Conservation (phyloP, 192 early-diverging fungal genomes). For the Lunasporangiospora selenospora region DNA sequence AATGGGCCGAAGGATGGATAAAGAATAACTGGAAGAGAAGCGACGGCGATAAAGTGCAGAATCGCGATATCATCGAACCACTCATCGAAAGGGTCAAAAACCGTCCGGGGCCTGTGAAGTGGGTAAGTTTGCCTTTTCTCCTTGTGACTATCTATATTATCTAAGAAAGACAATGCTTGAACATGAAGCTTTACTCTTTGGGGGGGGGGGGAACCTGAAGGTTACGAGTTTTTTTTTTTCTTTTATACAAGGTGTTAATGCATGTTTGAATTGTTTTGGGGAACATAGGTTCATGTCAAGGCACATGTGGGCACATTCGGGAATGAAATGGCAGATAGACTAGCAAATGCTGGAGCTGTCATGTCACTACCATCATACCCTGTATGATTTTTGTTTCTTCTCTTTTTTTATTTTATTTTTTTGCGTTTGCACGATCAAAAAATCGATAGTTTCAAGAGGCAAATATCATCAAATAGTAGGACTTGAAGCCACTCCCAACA, state of each 20-base stretch:
- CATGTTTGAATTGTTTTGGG: slow-evolving; percentile 5
- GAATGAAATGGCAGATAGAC: slow-evolving; percentile 82
- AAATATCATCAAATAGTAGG: not conserved
- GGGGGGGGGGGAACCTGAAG: not conserved
- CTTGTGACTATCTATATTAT: no score
- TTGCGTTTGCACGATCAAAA: not conserved
- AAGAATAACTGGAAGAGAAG: slow-evolving; percentile 68
- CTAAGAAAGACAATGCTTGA: no score
- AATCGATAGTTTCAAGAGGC: not conserved
- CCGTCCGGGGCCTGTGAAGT: slow-evolving; percentile 49
- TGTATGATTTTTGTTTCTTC: not conserved
- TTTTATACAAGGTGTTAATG: not conserved
- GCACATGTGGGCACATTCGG: slow-evolving; percentile 75
- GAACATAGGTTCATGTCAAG: slow-evolving; percentile 63
- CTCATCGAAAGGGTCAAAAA: slow-evolving; percentile 52
- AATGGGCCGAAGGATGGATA: slow-evolving; percentile 81
- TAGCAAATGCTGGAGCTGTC: slow-evolving; percentile 78
- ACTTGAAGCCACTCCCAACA: not conserved
- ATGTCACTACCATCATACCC: slow-evolving; percentile 11
- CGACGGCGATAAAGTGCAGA: slow-evolving; percentile 66
- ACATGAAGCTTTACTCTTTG: no score
- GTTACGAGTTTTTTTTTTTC: not conserved
- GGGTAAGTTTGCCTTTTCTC: slow-evolving; percentile 45
- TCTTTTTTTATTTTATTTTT: not conserved
- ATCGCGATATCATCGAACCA: slow-evolving; percentile 77